Evolutionary conservation across 2,329 filamentous ascomycete genomes (phyloP), one percentile per base, ranked within the genome.

Genomic region (Bipolaris gigantea): DNA sequence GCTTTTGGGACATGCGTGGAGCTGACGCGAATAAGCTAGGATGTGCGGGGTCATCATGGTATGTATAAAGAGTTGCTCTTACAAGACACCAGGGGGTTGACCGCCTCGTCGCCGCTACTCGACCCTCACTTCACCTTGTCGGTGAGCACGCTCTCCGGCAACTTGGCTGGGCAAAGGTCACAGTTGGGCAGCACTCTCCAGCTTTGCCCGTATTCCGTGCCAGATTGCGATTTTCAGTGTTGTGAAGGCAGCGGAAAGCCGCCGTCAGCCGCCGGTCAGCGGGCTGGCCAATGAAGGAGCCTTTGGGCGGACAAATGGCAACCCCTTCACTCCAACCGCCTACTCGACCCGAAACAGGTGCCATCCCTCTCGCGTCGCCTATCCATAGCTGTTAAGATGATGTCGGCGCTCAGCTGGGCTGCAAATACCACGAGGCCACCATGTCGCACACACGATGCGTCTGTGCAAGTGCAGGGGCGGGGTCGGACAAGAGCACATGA

Each of bases 241-340:
- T 42, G 32, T 19, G 16, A 23, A 30, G 1, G 19, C 33, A 33
- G 15, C 5, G 32, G 19, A 11, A 19, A 19, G 40, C 16, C 15
- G 39, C 15, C 5, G 35, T 36, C 16, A 48, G 53, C 51, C n/a
- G 56, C 56, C 56, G 56, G 56, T 58, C 51, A 54, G 41, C 18
- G 35, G 2, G 7, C 15, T 30, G 30, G 21, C 61, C 61, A 62
- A 62, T 63, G 45, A 60, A 30, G 33, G 33, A 8, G 23, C 18
- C 21, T 11, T 16, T 32, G 10, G 36, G 47, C 15, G 32, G 55
- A 46, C 50, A 60, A 43, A 47, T 52, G 44, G 44, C 44, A 33
- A 40, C 52, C 44, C 33, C 32, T 23, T 51, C 45, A 36, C 56
- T 49, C 13, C 38, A 23, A 18, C 19, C 50, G 21, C 38, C 53